Evolutionary conservation across 139 green algal species (phyloP), one percentile per base, ranked within the genome.

Genomic region (Eudorina sp.): DNA sequence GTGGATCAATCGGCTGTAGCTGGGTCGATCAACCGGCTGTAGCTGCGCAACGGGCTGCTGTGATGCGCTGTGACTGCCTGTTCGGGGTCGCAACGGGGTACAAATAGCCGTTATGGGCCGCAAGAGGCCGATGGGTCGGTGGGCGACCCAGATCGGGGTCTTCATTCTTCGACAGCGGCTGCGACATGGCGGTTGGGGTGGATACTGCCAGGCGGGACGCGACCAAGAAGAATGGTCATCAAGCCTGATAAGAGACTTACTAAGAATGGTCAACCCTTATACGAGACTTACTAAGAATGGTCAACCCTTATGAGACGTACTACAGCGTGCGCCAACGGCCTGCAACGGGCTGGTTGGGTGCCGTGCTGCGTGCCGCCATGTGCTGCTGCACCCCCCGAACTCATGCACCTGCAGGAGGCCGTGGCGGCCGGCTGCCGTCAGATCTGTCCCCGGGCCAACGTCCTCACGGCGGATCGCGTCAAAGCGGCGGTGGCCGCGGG

Each of bases 381-480:
- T 25, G 51, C 51, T 58, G 13, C 51, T 16, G 13, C 51, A 58
- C 51, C 16, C 51, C 51, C 51, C 51, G 13, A 58, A 13, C 16
- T 16, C 51, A 13, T 25, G 31, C 34, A 48, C 11, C 70, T 18
- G 31, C 66, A 84, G 45, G 73, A 58, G 36, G 91, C 88, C 1
- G 8, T 62, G 34, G 23, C 29, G 0, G 55, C 62, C 1, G 81
- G 81, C 1, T 38, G 94, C 29, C 41, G 72, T 18, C 85, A 89
- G 77, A 1, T 95, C 25, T 95, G 91, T 58, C 92, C 91, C 0
- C 79, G 92, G 0, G 90, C 91, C 31, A 93, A 94, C 58, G 90
- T 76, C 8, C 60, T 89, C 8, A 92, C 87, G 2, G 11, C 31
- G 34, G 86, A 76, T 3, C 72, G 27, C 0, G 83, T 91, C 1